These are phyloP conservation scores for Fusarium equiseti DNA, from an alignment of 2,329 filamentous ascomycete genomes.

Conservation along the genomic window DNA sequence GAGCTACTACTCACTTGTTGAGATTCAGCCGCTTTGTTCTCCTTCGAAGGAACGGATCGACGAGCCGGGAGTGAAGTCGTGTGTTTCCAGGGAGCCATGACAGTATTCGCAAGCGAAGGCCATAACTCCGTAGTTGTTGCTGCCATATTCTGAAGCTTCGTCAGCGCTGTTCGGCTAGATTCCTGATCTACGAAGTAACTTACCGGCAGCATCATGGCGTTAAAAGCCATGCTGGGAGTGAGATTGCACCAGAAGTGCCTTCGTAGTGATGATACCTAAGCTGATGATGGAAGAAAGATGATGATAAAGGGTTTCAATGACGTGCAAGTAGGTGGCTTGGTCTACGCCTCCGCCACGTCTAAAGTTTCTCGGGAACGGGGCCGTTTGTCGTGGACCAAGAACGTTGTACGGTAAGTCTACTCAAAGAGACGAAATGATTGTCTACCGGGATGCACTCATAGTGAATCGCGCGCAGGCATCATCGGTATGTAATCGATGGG, in stretches of 20 bases:
- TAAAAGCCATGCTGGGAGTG: constrained; percentile 44
- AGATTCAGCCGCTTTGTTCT: constrained; percentile 21
- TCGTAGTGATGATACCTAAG: constrained; percentile 14
- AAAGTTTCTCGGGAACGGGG: constrained; percentile 12
- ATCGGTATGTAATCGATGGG: constrained; percentile 36
- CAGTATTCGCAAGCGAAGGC: constrained; percentile 59
- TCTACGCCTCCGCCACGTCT: constrained; percentile 21
- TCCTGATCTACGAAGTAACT: constrained; percentile 17
- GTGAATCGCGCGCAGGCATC: constrained; percentile 45
- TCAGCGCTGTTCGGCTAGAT: constrained; percentile 37
- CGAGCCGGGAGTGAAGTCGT: constrained; percentile 22
- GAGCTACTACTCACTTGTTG: constrained; percentile 35
- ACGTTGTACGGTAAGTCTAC: constrained; percentile 20
- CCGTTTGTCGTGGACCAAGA: constrained; percentile 12
- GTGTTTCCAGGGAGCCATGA: constrained; percentile 53
- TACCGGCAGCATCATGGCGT: constrained; percentile 50
- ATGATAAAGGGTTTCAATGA: constrained; percentile 38
- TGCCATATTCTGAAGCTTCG: constrained; percentile 54
- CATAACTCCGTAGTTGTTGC: constrained; percentile 59
- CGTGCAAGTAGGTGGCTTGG: constrained; percentile 29
- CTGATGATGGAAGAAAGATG: constrained; percentile 22
- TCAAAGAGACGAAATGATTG: constrained; percentile 26
- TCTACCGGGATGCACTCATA: constrained; percentile 47
- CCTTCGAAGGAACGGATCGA: constrained; percentile 24
- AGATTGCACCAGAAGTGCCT: constrained; percentile 22